Evolutionary conservation across 805 yeast genomes (phyloP).

Genomic region (Lipomyces spencermartinsiae): DNA sequence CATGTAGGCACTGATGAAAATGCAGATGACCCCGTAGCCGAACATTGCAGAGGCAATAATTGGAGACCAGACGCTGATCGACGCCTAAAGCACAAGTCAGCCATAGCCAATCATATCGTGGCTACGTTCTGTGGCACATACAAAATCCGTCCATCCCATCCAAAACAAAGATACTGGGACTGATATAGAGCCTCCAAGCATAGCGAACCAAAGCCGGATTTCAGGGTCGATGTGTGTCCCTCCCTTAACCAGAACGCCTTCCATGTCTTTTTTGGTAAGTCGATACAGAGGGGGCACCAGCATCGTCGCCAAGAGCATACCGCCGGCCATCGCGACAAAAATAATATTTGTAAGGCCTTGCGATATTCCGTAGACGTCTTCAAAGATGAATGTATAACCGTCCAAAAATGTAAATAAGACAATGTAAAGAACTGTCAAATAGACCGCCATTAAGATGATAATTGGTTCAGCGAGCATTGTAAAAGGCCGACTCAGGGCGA

Average conservation of each 20-base stretch:
- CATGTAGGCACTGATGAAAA: conserved; percentile 52
- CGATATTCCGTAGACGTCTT: conserved; percentile 54
- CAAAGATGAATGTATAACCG: conserved; percentile 63
- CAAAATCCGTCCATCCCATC: conserved; percentile 60
- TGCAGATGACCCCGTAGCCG: conserved; percentile 49
- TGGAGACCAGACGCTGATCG: conserved; percentile 48
- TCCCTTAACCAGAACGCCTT: conserved; percentile 22
- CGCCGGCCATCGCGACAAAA: conserved; percentile 28
- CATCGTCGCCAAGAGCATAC: conserved; percentile 26
- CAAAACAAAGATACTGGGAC: conserved; percentile 58
- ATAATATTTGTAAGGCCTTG: conserved; percentile 32
- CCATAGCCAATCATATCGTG: conserved; percentile 37
- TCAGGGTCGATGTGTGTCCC: conserved; percentile 50
- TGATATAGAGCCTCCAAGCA: conserved; percentile 57
- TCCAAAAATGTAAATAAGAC: conserved; percentile 65
- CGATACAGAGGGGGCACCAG: conserved; percentile 25
- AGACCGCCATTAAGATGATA: conserved; percentile 59
- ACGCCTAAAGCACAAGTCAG: conserved; percentile 33
- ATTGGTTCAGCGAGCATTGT: conserved; percentile 61
- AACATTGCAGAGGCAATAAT: conserved; percentile 63
- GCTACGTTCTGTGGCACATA: conserved; percentile 22
- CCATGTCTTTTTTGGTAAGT: conserved; percentile 23
- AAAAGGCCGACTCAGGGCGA: conserved; percentile 61
- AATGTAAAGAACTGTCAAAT: conserved; percentile 62
- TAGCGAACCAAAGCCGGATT: conserved; percentile 55